These are phyloP conservation scores for Paracoccidioides lutzii DNA, from an alignment of 2,329 filamentous ascomycete species.

Conservation along the genomic window DNA sequence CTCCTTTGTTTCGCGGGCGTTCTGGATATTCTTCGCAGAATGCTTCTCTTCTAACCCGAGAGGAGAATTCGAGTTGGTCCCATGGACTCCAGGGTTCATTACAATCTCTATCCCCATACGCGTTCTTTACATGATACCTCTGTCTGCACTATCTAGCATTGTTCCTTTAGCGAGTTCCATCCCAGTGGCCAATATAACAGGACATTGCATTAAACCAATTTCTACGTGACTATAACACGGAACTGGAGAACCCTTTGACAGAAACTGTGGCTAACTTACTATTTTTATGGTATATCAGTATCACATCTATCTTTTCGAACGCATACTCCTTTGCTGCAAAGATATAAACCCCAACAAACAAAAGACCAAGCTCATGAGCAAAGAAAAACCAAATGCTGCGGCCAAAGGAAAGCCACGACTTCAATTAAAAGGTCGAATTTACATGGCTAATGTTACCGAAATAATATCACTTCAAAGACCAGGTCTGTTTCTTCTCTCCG, in stretches of 20 bases:
- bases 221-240: not conserved
- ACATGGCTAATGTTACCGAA: slow-evolving; percentile 97
- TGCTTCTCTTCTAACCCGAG: not conserved
- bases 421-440: slow-evolving; percentile 91
- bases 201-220: not conserved
- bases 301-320: slow-evolving; percentile 94
- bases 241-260: not conserved
- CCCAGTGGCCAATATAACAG: not conserved
- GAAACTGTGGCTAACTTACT: slow-evolving; percentile 1
- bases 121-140: not conserved
- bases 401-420: slow-evolving; percentile 63
- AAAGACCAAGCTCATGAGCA: slow-evolving; percentile 51
- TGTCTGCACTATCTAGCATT: not conserved
- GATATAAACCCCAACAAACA: slow-evolving; percentile 76
- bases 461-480: slow-evolving; percentile 78
- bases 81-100: not conserved
- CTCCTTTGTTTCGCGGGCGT: not conserved
- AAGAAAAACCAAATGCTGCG: slow-evolving; percentile 58
- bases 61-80: not conserved
- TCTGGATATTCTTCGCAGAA: not conserved
- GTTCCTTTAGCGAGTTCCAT: not conserved
- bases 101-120: not conserved
- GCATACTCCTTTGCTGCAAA: slow-evolving; percentile 92
- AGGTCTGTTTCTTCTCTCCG: slow-evolving; percentile 44
- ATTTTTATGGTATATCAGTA: slow-evolving; percentile 45